Base-by-base conservation (phyloP, 2,329 filamentous ascomycete species). In the Drechslera avenae region DNA sequence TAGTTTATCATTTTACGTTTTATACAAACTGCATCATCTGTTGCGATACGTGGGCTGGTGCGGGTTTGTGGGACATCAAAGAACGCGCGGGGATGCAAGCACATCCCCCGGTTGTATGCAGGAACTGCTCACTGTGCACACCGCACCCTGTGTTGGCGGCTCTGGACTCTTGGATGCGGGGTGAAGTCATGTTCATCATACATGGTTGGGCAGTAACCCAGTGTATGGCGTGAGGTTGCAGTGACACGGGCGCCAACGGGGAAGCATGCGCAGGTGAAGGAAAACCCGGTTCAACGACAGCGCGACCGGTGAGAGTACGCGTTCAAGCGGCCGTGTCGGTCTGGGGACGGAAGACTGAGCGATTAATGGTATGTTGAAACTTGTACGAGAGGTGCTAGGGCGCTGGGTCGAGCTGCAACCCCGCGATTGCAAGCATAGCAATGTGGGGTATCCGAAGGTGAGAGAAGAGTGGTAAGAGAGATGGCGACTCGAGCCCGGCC, bases 21-120 rank as follows among this genome's bases (percentile, higher is more conserved):
- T n/a, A n/a, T n/a, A 23, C 6, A 8, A 23, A 23, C 9, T 23
- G 4, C 21, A 23, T 23, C 4, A 7, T 5, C 9, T 23, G 21
- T 23, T 23, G 21, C 6, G 21, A 23, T 23, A 23, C 21, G 6
- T 7, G 9, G 21, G 9, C 21, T 8, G 21, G 21, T 23, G 6
- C 21, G 21, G 26, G 26, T 28, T 10, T 28, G 26, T 28, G 26
- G 26, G 10, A 28, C 48, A 37, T 9, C 12, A n/a, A 37, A 31
- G 39, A 18, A 41, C 19, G 18, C 13, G 48, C 31, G 49, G 49
- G 26, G 33, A 30, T 42, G 49, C 37, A 48, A 39, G 32, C 35
- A 30, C 43, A 52, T 58, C 56, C 60, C 53, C 41, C 43, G 52
- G 26, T 19, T 46, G 37, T 37, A 59, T 66, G 59, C 61, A 62